phyloP scores from a whole-genome alignment of 441 rosid species.

The Biscutella laevigata region DNA sequence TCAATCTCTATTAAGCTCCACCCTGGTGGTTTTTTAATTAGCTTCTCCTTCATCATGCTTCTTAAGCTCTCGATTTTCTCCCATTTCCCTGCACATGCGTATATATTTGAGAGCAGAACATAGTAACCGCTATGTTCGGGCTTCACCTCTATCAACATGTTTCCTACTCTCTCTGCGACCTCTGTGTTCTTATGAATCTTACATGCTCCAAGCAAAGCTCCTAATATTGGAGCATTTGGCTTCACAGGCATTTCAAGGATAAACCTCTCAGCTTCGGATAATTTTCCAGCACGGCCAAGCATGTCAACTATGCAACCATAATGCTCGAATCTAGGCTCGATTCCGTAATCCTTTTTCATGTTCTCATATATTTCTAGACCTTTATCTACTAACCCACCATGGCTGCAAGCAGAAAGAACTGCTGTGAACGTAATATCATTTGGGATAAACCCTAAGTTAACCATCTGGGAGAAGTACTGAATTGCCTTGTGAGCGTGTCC shows the following conservation, averaged over 20 bases:
- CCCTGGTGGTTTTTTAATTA: slow-evolving; percentile 37
- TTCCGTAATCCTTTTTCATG: slow-evolving; percentile 33
- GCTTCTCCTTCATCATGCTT: slow-evolving; percentile 42
- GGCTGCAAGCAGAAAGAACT: slow-evolving; percentile 62
- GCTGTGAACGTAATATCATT: slow-evolving; percentile 56
- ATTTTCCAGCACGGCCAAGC: slow-evolving; percentile 64
- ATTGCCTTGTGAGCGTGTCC: slow-evolving; percentile 43
- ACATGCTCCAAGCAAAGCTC: slow-evolving; percentile 72
- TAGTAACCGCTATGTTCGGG: slow-evolving; percentile 53
- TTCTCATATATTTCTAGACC: slow-evolving; percentile 45
- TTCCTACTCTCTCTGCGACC: slow-evolving; percentile 55
- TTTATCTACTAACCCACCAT: slow-evolving; percentile 50
- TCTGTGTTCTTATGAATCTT: slow-evolving; percentile 49
- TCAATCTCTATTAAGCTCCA: slow-evolving; percentile 41
- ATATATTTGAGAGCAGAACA: slow-evolving; percentile 45
- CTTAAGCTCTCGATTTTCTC: slow-evolving; percentile 31
- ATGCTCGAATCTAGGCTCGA: slow-evolving; percentile 59
- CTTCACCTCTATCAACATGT: slow-evolving; percentile 32
- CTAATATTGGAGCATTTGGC: slow-evolving; percentile 59
- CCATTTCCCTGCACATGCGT: slow-evolving; percentile 44
- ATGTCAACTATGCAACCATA: slow-evolving; percentile 70
- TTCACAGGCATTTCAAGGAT: slow-evolving; percentile 47
- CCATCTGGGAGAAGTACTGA: slow-evolving; percentile 40
- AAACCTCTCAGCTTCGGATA: slow-evolving; percentile 56
- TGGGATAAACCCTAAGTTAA: slow-evolving; percentile 35